phyloP scores from a whole-genome alignment of 163 green algal species.

The Chlorella variabilis region DNA sequence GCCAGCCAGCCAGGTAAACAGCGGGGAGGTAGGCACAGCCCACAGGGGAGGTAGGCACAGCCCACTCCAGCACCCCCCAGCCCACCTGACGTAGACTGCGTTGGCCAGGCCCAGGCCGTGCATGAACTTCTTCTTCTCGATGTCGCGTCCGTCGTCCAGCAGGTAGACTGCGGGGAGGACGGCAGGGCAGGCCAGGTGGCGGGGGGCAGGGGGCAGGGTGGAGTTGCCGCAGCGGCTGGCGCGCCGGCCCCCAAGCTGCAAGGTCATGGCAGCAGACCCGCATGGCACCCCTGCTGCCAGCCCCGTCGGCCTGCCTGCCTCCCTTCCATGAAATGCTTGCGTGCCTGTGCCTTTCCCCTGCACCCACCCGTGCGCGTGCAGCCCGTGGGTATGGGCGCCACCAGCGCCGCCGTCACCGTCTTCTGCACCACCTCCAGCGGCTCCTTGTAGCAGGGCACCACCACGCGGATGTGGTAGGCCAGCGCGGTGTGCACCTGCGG shows the following conservation, averaged over 20 bases:
- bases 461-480: constrained; percentile 70
- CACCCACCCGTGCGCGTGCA: constrained; percentile 52
- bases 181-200: no score
- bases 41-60: no score
- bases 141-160: constrained; percentile 80
- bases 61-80: no score
- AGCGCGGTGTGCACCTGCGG: constrained; percentile 39
- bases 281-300: no score
- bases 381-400: constrained; percentile 64
- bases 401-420: constrained; percentile 71
- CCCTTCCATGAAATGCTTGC: no score
- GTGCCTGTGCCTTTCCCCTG: no score
- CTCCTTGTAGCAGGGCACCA: constrained; percentile 91
- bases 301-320: no score
- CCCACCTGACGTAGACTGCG: constrained; percentile 63
- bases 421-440: constrained; percentile 71
- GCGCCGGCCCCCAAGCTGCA: no score
- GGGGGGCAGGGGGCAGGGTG: no score
- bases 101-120: constrained; percentile 56
- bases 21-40: no score
- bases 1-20: no score
- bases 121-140: constrained; percentile 66
- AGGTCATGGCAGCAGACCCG: no score
- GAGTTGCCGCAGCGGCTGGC: not conserved
- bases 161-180: constrained; percentile 67